Evolutionary conservation across 495 filamentous ascomycete species (phyloP).

Genomic region (Letharia lupina): DNA sequence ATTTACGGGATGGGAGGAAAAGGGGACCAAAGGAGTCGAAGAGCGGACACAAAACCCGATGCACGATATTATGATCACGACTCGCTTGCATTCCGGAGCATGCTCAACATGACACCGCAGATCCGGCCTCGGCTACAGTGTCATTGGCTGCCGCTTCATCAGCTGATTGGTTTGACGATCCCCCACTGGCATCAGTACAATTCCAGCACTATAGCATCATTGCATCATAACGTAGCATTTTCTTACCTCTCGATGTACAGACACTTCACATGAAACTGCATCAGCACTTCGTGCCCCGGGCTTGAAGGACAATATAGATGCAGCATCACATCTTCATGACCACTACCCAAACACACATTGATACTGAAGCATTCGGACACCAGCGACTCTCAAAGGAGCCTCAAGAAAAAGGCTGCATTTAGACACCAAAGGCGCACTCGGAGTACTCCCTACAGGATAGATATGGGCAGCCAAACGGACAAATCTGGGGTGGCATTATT

Average conservation of each 20-base stretch:
- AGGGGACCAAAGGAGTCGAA: conserved; percentile 12
- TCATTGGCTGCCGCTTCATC: background rate
- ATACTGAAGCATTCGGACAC: background rate
- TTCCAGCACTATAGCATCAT: background rate
- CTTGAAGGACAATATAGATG: too few species aligned
- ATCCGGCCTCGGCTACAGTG: background rate
- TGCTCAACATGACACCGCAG: background rate
- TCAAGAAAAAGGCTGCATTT: background rate
- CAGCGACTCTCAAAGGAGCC: background rate
- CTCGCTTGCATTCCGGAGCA: background rate
- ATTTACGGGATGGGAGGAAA: conserved; percentile 15
- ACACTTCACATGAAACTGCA: background rate
- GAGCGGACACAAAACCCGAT: conserved; percentile 4
- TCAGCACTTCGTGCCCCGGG: background rate
- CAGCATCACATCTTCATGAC: background rate
- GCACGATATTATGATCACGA: conserved; percentile 13
- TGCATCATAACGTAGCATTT: background rate
- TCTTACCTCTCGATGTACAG: background rate
- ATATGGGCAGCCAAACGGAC: background rate
- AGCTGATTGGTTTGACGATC: background rate
- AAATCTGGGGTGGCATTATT: background rate
- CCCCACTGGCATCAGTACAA: background rate
- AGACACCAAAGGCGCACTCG: conserved; percentile 4
- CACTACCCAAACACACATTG: background rate
- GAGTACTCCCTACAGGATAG: background rate